Base-by-base conservation (phyloP, 2,329 filamentous ascomycete genomes). In the Phialophora verrucosa region DNA sequence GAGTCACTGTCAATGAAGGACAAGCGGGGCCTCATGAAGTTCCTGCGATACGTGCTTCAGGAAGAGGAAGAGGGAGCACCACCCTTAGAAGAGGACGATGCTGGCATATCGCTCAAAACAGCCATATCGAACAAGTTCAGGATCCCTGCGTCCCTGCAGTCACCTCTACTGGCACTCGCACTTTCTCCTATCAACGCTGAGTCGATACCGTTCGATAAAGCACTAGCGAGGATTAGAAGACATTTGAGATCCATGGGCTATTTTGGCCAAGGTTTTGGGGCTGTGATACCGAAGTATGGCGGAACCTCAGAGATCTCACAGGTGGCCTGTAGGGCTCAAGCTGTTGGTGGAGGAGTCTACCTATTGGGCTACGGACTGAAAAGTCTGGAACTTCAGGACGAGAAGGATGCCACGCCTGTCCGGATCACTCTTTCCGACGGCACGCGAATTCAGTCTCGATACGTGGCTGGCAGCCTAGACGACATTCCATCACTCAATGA, bases 281-380 rank as follows among this genome's bases (percentile, higher is more conserved):
- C 92, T 55, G 88, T 99, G 12, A 87, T 96, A 71, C 90, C 93
- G 25, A 97, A 97, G 83, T 99, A 93, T 90, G 94, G 94, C 55
- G 93, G 94, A 31, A 83, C 91, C 55, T 90, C 92, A 35, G 94
- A 99, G 78, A 88, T 98, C 66, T 88, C 91, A 32, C 94, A 99
- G 81, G 93, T 97, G 27, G 91, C 89, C 4, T 98, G 95, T 76
- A 90, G 94, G 72, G 92, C 94, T 47, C 89, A 90, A 68, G 94
- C 94, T 23, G 95, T 99, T 6, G 94, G 94, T 42, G 95, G 95
- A 56, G 92, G 89, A 11, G 87, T 96, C 3, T 98, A 98, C 79
- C 91, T 97, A 76, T 86, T 98, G 17, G 90, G 88, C 51, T 90
- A 89, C 57, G 88, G 88, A 10, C 81, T 95, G 62, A 77, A 84